Conservation (phyloP, 306 rosid species). For the Alnus glutinosa region DNA sequence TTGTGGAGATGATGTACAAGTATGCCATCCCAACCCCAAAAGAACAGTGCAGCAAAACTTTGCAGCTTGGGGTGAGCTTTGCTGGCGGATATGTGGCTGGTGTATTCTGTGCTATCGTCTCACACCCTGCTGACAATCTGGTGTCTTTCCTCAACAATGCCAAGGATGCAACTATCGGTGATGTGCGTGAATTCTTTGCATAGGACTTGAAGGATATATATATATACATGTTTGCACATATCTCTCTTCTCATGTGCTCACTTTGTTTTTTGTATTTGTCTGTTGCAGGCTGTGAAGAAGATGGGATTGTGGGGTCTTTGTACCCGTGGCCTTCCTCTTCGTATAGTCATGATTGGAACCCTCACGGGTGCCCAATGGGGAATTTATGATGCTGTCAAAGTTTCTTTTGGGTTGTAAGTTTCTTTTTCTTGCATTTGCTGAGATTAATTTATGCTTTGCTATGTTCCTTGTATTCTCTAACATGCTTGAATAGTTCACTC, state of each 20-base stretch:
- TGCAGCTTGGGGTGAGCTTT: conserved; percentile 80
- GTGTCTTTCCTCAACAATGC: conserved; percentile 84
- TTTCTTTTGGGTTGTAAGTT: conserved; percentile 72
- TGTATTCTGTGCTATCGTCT: conserved; percentile 62
- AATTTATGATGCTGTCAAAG: conserved; percentile 71
- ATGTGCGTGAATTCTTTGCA: conserved; percentile 43
- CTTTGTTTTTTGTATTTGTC: conserved; percentile 13
- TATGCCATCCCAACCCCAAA: conserved; percentile 62
- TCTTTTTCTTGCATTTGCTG: neutral
- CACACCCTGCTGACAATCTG: conserved; percentile 85
- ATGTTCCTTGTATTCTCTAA: conserved; percentile 3
- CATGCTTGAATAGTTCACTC: neutral
- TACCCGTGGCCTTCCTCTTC: conserved; percentile 85
- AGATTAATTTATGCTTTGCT: neutral
- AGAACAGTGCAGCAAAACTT: conserved; percentile 54
- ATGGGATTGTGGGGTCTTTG: conserved; percentile 62
- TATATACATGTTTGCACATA: too few species aligned
- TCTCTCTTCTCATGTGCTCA: conserved; percentile 4
- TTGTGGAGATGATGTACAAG: conserved; percentile 67
- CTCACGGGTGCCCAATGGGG: conserved; percentile 74
- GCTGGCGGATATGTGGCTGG: conserved; percentile 74
- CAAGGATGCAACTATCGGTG: conserved; percentile 73
- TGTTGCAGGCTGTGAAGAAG: conserved; percentile 63
- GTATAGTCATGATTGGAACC: conserved; percentile 78
- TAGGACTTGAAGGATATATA: neutral